Evolutionary conservation across 805 yeast genomes (phyloP).

Genomic region (Candida saitoana): DNA sequence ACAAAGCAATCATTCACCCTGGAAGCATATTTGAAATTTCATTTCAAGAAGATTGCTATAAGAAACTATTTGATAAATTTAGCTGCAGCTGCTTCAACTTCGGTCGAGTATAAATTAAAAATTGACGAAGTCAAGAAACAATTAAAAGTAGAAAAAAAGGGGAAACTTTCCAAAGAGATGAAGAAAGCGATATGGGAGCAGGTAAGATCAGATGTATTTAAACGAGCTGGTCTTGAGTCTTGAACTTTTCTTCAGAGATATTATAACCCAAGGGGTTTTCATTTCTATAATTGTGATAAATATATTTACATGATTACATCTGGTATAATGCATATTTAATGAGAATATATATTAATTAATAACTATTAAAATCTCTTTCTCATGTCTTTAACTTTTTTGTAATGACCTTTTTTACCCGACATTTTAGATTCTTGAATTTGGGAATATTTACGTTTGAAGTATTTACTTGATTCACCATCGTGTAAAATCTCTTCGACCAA

Average conservation of each 20-base stretch:
- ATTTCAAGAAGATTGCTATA: conserved; percentile 43
- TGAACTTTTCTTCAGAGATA: not conserved
- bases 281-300: too few relatives aligned
- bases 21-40: conserved; percentile 29
- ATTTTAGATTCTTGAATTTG: conserved; percentile 67
- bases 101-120: conserved; percentile 44
- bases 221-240: conserved; percentile 37
- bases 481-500: conserved; percentile 79
- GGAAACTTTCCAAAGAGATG: conserved; percentile 36
- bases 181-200: conserved; percentile 46
- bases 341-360: not conserved
- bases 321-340: not conserved
- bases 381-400: conserved; percentile 58
- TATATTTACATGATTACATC: not conserved
- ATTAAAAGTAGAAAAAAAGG: conserved; percentile 19
- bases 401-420: conserved; percentile 65
- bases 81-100: conserved; percentile 53
- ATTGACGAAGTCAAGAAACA: conserved; percentile 29
- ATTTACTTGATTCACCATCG: conserved; percentile 63
- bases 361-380: conserved; percentile 45
- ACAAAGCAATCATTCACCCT: conserved; percentile 27
- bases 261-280: too few relatives aligned
- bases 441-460: conserved; percentile 78
- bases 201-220: conserved; percentile 49
- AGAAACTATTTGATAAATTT: conserved; percentile 49